Evolutionary conservation across 2,329 filamentous ascomycete genomes (phyloP).

Genomic region (Alternaria hordeiaustralica): DNA sequence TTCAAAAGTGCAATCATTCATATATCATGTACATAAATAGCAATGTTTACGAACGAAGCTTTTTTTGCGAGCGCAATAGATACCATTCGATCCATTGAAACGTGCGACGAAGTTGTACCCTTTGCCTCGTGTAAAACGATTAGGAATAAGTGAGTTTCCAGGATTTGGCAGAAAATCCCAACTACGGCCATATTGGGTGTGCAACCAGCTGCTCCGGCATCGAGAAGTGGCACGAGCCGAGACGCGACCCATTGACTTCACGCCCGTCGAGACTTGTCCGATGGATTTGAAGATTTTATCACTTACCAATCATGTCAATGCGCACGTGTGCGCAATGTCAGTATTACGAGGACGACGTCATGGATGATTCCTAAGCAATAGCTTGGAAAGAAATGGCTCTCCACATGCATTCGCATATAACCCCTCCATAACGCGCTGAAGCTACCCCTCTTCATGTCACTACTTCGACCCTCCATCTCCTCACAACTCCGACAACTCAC

Average conservation of each 20-base stretch:
- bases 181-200: too few species aligned
- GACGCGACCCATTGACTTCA: neutral
- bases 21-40: neutral
- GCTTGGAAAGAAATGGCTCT: neutral
- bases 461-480: slow-evolving; percentile 22
- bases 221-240: too few species aligned
- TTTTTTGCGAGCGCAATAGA: neutral
- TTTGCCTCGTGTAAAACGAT: too few species aligned
- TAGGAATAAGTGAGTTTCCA: too few species aligned
- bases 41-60: neutral
- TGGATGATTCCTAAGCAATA: slow-evolving; percentile 18
- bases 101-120: too few species aligned
- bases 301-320: neutral
- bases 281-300: neutral
- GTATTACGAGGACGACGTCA: slow-evolving; percentile 12
- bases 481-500: slow-evolving; percentile 20
- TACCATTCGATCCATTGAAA: neutral
- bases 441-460: slow-evolving; percentile 25
- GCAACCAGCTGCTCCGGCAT: too few species aligned
- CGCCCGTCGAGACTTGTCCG: neutral
- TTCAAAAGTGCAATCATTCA: neutral
- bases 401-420: slow-evolving; percentile 21
- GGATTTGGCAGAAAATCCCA: too few species aligned
- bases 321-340: neutral
- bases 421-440: slow-evolving; percentile 27